These are phyloP conservation scores for Capsicum rhomboideum DNA, from an alignment of 257 asterid genomes.

Conservation along the genomic window DNA sequence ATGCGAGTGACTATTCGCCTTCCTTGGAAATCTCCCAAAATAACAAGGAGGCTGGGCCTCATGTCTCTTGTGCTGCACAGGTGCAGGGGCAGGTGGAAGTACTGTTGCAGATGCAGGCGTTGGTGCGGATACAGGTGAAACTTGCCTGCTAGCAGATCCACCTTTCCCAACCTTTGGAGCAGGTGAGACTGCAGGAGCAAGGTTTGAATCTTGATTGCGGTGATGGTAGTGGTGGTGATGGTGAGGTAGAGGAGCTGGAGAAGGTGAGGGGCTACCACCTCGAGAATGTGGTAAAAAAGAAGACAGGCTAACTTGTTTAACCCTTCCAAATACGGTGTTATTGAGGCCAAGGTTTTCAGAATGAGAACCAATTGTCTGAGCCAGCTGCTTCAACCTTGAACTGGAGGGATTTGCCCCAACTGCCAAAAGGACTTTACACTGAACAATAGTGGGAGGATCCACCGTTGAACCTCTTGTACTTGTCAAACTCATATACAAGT, in stretches of 20 bases:
- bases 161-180: conserved; percentile 31
- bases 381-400: conserved; percentile 78
- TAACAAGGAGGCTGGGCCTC: conserved; percentile 56
- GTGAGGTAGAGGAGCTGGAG: conserved; percentile 43
- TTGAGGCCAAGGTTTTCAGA: conserved; percentile 83
- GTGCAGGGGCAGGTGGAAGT: conserved; percentile 36
- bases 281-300: conserved; percentile 62
- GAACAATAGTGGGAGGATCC: conserved; percentile 64
- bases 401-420: conserved; percentile 66
- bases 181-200: conserved; percentile 62
- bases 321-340: conserved; percentile 87
- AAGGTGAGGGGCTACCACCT: conserved; percentile 27
- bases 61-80: conserved; percentile 21
- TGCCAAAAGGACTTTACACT: conserved; percentile 62
- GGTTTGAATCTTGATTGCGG: conserved; percentile 15
- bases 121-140: conserved; percentile 32
- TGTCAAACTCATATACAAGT: conserved; percentile 64
- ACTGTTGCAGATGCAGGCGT: background rate
- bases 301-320: conserved; percentile 90
- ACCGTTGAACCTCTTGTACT: conserved; percentile 78
- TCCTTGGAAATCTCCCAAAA: conserved; percentile 45
- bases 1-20: conserved; percentile 27
- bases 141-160: conserved; percentile 20
- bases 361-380: conserved; percentile 72
- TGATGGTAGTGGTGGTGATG: conserved; percentile 38